phyloP scores from a whole-genome alignment of 2,329 filamentous ascomycete species.

The Neophaeococcomyces aloes region DNA sequence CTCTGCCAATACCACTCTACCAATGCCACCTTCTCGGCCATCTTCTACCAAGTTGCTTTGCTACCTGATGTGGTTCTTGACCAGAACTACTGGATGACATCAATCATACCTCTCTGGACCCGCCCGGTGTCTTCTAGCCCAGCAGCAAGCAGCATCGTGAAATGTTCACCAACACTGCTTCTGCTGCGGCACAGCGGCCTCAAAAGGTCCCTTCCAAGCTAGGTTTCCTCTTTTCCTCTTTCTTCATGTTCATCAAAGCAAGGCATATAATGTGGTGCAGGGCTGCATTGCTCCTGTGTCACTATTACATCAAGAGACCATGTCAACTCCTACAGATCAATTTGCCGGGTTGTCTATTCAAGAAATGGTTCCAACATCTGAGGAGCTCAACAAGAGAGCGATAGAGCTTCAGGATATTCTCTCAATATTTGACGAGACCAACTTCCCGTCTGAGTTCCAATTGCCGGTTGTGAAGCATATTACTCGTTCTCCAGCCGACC shows the following conservation, averaged over 20 bases:
- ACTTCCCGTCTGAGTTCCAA: slow-evolving; percentile 34
- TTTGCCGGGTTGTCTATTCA: slow-evolving; percentile 13
- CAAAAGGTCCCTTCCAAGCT: slow-evolving; percentile 9
- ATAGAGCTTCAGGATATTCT: slow-evolving; percentile 31
- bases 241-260: slow-evolving; percentile 2
- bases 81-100: slow-evolving; percentile 4
- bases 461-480: slow-evolving; percentile 28
- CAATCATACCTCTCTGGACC: not conserved
- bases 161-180: not conserved
- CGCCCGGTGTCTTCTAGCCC: not conserved
- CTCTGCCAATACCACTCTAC: not conserved
- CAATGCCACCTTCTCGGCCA: not conserved
- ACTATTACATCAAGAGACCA: slow-evolving; percentile 1
- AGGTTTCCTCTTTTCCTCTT: slow-evolving; percentile 5
- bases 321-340: slow-evolving; percentile 13
- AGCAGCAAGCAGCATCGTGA: slow-evolving; percentile 5
- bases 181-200: slow-evolving; percentile 9
- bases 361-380: not conserved
- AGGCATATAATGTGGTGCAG: slow-evolving; percentile 5
- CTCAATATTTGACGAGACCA: slow-evolving; percentile 32
- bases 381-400: slow-evolving; percentile 10
- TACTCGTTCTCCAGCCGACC: not conserved
- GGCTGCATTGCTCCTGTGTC: not conserved
- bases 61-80: not conserved
- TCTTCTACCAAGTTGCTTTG: not conserved